Base-by-base conservation (phyloP, 1,139 yeast genomes). In the Yamadazyma pseudoaaseri region DNA sequence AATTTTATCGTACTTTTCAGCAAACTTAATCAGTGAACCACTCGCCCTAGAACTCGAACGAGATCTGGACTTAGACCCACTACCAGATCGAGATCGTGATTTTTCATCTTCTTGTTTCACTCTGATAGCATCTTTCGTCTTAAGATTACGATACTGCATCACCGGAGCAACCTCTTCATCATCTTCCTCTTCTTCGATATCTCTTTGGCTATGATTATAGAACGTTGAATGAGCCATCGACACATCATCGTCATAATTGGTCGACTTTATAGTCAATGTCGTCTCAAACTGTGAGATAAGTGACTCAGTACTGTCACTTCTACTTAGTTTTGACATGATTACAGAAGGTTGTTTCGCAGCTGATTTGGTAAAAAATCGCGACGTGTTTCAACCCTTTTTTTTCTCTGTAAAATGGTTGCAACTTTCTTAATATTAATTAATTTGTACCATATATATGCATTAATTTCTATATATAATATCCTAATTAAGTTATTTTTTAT, bases 201-300 rank as follows among this genome's bases (percentile, higher is more conserved):
- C 54, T 39, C 51, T 56, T 39, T 54, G 56, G 7, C 61, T 52
- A 31, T 58, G 54, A 37, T 58, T 58, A 34, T 61, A 56, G 36
- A 60, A 57, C 8, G 71, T 66, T 16, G 65, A 56, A 43, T 69
- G 73, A 38, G 70, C 74, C 40, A 70, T 67, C 11, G 74, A 65
- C 22, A 69, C 48, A 41, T 70, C 76, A 25, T 54, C 58, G 7
- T 45, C 49, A 23, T 52, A 52, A 22, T 67, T 52, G 8, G 70
- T 54, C n/a, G 74, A 71, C 35, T 60, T 48, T 37, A 70, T 66
- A 17, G 70, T 65, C 33, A 70, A 58, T 1, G 75, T 70, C 4
- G 76, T 70, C 47, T 70, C 76, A 43, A 70, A 70, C 44, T 68
- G 73, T 6, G 73, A 62, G 38, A 70, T 65, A 45, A 70, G 59